Base-by-base conservation (phyloP, 139 green algal genomes). In the Desmodesmus armatus region DNA sequence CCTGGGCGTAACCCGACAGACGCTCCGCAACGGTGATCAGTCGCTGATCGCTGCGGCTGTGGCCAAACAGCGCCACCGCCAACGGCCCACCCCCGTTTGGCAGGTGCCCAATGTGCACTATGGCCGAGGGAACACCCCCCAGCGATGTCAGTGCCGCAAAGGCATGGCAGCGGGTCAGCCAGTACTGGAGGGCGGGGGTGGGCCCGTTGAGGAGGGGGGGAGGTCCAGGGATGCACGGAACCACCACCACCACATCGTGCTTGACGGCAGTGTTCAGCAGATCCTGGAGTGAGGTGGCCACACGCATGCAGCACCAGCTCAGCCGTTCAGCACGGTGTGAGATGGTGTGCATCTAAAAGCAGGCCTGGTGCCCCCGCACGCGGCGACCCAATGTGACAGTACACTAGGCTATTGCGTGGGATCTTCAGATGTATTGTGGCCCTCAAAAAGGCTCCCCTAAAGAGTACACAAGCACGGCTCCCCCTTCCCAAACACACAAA, bases 181-280 rank as follows among this genome's bases (percentile, higher is more conserved):
- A 91, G 5, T 35, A n/a, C 5, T 31, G 15, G 19, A 35, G 41
- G 1, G 5, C 7, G 15, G 43, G 77, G 33, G 70, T 15, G 3
- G 29, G 74, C 19, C n/a, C 62, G 27, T 69, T 37, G 7, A 85
- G 44, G 37, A 60, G 47, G 0, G 63, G 49, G 3, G 82, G 41
- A n/a, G 82, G 47, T 33, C 58, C 53, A 21, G 91, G 91, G n/a
- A 92, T 62, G 11, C 75, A 83, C 0, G 91, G 91, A n/a, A 91
- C 41, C 7, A 94, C 88, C 69, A 92, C 88, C n/a, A 94, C 67
- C 17, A 90, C 90, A 73, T 94, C 91, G 5, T 82, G 53, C 83
- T 92, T 92, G 4, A 94, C 85, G 0, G 88, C 90, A 40, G 65
- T 47, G 0, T 85, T 80, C n/a, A 94, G 47, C 21, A 87, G 79